phyloP scores from a whole-genome alignment of 192 early-diverging fungal genomes.

The Umbelopsis sp. region DNA sequence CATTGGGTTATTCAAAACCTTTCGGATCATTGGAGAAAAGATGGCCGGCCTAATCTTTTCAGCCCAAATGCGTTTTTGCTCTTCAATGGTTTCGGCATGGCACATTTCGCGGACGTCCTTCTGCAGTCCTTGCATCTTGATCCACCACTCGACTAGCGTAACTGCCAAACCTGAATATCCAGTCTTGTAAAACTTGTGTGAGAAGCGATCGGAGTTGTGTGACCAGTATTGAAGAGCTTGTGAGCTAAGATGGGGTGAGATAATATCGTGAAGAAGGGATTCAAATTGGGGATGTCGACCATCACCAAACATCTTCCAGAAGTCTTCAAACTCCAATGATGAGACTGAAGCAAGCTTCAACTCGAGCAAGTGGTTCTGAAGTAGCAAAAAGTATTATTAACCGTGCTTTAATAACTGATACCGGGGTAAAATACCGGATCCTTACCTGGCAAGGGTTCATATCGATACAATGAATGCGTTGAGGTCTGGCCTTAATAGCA shows the following conservation, averaged over 20 bases:
- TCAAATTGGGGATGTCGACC: slow-evolving; percentile 65
- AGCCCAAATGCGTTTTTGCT: slow-evolving; percentile 67
- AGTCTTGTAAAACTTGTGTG: slow-evolving; percentile 76
- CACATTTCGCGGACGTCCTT: slow-evolving; percentile 58
- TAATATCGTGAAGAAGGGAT: slow-evolving; percentile 58
- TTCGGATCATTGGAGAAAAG: slow-evolving; percentile 60
- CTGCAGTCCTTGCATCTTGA: slow-evolving; percentile 57
- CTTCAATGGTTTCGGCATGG: slow-evolving; percentile 51
- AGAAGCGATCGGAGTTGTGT: slow-evolving; percentile 57
- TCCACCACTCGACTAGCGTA: slow-evolving; percentile 62
- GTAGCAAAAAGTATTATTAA: neutral
- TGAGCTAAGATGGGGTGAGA: slow-evolving; percentile 72
- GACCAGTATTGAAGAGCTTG: slow-evolving; percentile 83
- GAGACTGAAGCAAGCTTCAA: slow-evolving; percentile 77
- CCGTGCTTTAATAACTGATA: neutral
- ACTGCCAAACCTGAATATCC: slow-evolving; percentile 84
- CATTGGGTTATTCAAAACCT: slow-evolving; percentile 72
- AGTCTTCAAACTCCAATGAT: slow-evolving; percentile 60
- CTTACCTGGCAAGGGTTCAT: slow-evolving; percentile 85
- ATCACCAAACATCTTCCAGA: slow-evolving; percentile 81
- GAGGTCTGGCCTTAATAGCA: slow-evolving; percentile 65
- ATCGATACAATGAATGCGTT: slow-evolving; percentile 78
- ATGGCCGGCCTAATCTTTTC: slow-evolving; percentile 66
- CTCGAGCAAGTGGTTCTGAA: slow-evolving; percentile 78
- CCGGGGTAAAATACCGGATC: neutral